A percentile compares a stretch with the other conserved stretches of the same genome.
Conservation (phyloP, 179 eudicot genomes). For the Carnegiea gigantea region DNA sequence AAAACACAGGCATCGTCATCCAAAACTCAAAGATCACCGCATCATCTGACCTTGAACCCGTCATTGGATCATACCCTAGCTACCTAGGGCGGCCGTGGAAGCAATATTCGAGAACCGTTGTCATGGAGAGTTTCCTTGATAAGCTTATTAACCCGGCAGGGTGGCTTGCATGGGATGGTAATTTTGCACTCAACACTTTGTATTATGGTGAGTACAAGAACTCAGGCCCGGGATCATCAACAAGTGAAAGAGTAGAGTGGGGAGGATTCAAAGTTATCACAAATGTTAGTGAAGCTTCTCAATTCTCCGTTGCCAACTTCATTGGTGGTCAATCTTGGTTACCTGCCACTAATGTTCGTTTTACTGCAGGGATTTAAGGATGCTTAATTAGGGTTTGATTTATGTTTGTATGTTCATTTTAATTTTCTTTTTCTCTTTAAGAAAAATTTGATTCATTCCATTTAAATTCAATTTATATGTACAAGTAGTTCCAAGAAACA, state of each 20-base stretch:
- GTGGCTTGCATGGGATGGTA: conserved; percentile 33
- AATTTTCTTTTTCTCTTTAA: neutral
- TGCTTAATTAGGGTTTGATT: no score
- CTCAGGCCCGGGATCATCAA: conserved; percentile 29
- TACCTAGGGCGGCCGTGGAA: conserved; percentile 38
- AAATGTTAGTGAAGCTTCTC: no score
- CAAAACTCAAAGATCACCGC: conserved; percentile 18
- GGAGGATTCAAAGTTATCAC: conserved; percentile 25
- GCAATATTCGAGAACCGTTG: conserved; percentile 26
- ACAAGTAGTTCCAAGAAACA: no score
- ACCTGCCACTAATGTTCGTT: no score
- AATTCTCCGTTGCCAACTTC: no score
- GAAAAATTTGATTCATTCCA: no score
- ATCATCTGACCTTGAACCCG: conserved; percentile 18
- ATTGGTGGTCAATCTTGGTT: no score
- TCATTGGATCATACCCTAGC: conserved; percentile 10
- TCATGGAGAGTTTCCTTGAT: conserved; percentile 26
- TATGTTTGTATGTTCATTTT: neutral
- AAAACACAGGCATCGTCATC: no score
- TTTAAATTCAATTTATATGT: no score
- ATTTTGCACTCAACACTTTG: conserved; percentile 20
- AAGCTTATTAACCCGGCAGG: conserved; percentile 20
- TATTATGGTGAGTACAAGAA: conserved; percentile 33
- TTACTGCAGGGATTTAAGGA: no score
- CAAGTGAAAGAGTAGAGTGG: conserved; percentile 28